These are phyloP conservation scores for Cladosporium sp. DNA, from an alignment of 2,329 filamentous ascomycete species.

Conservation along the genomic window DNA sequence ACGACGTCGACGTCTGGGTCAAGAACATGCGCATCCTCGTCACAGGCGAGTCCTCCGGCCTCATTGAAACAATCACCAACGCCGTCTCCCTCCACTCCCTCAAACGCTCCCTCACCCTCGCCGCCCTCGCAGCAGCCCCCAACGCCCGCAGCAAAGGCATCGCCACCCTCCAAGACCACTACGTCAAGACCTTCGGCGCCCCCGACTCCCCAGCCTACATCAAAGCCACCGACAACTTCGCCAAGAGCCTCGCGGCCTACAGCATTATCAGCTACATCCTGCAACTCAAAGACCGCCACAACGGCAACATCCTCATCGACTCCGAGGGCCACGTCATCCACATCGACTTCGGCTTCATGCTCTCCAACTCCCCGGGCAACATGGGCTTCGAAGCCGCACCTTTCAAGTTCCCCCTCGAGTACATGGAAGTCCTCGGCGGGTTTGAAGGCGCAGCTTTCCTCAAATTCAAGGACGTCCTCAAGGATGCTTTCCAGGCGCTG, in stretches of 20 bases:
- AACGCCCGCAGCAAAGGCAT: constrained; percentile 75
- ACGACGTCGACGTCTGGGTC: constrained; percentile 77
- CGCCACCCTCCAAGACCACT: constrained; percentile 79
- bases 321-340: constrained; percentile 84
- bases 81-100: constrained; percentile 84
- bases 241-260: constrained; percentile 78
- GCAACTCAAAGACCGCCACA: constrained; percentile 83
- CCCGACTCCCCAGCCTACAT: constrained; percentile 68
- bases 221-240: constrained; percentile 75
- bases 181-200: constrained; percentile 73
- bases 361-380: constrained; percentile 80
- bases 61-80: constrained; percentile 86
- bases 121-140: constrained; percentile 69
- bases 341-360: constrained; percentile 88
- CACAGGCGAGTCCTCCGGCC: constrained; percentile 78
- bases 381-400: constrained; percentile 85
- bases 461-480: constrained; percentile 76
- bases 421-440: constrained; percentile 79
- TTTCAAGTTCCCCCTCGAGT: constrained; percentile 84
- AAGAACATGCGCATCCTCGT: constrained; percentile 86
- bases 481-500: constrained; percentile 80
- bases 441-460: constrained; percentile 68
- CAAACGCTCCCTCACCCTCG: constrained; percentile 77
- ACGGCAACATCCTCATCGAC: constrained; percentile 83
- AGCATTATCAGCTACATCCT: constrained; percentile 82